Evolutionary conservation across 805 yeast species (phyloP).

Genomic region (Yamadazyma phyllophila): DNA sequence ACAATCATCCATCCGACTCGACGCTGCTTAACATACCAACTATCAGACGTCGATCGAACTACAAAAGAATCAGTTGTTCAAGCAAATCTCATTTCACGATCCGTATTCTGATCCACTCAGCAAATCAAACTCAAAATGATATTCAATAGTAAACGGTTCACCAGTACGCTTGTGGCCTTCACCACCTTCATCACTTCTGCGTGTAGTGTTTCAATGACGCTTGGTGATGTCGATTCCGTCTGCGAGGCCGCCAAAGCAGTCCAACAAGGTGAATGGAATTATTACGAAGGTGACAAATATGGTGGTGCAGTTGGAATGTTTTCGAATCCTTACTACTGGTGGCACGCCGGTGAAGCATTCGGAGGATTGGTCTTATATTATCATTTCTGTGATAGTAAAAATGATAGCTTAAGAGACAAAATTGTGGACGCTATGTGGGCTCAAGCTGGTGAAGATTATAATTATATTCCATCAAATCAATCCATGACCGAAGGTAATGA

Average conservation of each 20-base stretch:
- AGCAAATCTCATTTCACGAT: too few relatives aligned
- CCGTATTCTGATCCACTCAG: too few relatives aligned
- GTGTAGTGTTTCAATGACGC: not conserved
- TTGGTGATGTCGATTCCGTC: slow-evolving; percentile 31
- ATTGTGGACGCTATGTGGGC: slow-evolving; percentile 41
- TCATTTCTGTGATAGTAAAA: slow-evolving; percentile 35
- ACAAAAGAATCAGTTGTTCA: too few relatives aligned
- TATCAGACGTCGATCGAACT: too few relatives aligned
- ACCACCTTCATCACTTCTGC: not conserved
- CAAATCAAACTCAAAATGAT: too few relatives aligned
- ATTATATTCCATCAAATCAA: slow-evolving; percentile 47
- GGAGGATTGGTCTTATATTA: slow-evolving; percentile 45
- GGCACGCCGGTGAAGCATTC: slow-evolving; percentile 53
- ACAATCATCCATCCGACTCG: too few relatives aligned
- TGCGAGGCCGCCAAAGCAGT: slow-evolving; percentile 39
- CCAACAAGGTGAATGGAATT: slow-evolving; percentile 42
- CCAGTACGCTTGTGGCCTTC: not conserved
- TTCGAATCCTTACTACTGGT: slow-evolving; percentile 47
- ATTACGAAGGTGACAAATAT: slow-evolving; percentile 38
- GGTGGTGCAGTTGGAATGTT: slow-evolving; percentile 52
- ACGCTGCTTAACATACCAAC: too few relatives aligned
- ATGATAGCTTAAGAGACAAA: slow-evolving; percentile 26
- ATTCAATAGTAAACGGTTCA: too few relatives aligned
- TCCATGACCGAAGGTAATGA: slow-evolving; percentile 49
- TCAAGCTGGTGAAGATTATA: slow-evolving; percentile 40